These are phyloP conservation scores for Irpex sp. DNA, from an alignment of 1,284 basidiomycete species.

Conservation along the genomic window DNA sequence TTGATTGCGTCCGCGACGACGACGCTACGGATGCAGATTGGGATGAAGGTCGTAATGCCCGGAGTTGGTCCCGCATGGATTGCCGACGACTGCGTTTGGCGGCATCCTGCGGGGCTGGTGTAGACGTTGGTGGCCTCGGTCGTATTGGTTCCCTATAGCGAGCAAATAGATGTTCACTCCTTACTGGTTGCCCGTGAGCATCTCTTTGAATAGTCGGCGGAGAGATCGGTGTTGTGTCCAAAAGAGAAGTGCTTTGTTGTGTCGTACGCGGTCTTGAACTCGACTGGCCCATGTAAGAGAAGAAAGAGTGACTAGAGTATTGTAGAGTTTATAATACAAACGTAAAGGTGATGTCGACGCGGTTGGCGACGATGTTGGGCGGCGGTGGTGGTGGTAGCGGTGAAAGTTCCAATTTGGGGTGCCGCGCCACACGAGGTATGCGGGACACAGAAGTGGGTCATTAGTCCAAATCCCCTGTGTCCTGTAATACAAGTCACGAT, in stretches of 20 bases:
- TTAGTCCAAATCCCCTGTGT: neutral
- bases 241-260: neutral
- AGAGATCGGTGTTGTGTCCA: neutral
- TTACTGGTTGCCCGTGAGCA: neutral
- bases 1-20: neutral
- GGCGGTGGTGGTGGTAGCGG: constrained; percentile 12
- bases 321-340: constrained; percentile 9
- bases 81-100: neutral
- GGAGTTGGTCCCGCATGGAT: neutral
- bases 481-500: neutral
- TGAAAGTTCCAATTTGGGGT: constrained; percentile 5
- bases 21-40: neutral
- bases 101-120: neutral
- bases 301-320: constrained; percentile 10
- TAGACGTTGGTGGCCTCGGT: neutral
- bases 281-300: constrained; percentile 16
- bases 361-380: constrained; percentile 9
- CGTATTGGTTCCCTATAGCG: neutral
- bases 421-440: neutral
- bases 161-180: neutral
- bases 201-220: neutral
- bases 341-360: constrained; percentile 5
- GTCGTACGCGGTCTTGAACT: constrained; percentile 12
- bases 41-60: constrained; percentile 4
- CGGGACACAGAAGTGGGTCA: neutral